Conservation (phyloP, 2,329 filamentous ascomycete genomes). For the Penicillium sumatraense region DNA sequence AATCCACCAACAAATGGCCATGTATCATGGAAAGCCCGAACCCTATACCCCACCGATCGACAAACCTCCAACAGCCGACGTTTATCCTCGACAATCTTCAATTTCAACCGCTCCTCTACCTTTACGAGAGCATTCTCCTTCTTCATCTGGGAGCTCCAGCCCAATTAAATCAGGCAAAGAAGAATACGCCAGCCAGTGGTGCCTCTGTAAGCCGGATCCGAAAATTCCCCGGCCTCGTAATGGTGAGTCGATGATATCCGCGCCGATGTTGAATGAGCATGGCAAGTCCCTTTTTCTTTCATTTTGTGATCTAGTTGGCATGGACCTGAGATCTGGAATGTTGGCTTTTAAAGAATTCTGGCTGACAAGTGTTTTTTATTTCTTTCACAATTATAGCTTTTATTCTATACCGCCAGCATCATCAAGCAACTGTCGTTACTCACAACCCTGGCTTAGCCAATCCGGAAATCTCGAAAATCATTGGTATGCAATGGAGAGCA, state of each 20-base stretch:
- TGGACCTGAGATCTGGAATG: constrained; percentile 11
- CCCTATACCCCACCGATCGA: constrained; percentile 29
- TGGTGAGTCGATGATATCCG: constrained; percentile 56
- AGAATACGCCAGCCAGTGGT: constrained; percentile 59
- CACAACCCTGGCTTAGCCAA: constrained; percentile 89
- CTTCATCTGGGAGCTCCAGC: constrained; percentile 36
- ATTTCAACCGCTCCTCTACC: constrained; percentile 28
- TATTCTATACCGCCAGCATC: constrained; percentile 93
- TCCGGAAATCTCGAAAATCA: constrained; percentile 96
- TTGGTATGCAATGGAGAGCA: constrained; percentile 87
- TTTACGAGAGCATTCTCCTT: constrained; percentile 33
- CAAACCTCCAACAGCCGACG: constrained; percentile 16
- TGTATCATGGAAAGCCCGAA: not conserved
- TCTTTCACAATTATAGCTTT: constrained; percentile 84
- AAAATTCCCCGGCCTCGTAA: constrained; percentile 74
- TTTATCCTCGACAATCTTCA: constrained; percentile 21
- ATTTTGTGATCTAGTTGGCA: not conserved
- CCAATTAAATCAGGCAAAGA: constrained; percentile 41
- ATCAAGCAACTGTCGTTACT: constrained; percentile 79
- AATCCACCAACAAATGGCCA: constrained; percentile 30
- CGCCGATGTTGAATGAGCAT: constrained; percentile 20
- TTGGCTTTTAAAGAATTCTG: not conserved
- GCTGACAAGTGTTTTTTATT: constrained; percentile 62
- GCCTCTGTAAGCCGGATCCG: constrained; percentile 71
- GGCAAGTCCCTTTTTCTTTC: constrained; percentile 30